Base-by-base conservation (phyloP, 164 flowering plant genomes). In the Taxillus chinensis region DNA sequence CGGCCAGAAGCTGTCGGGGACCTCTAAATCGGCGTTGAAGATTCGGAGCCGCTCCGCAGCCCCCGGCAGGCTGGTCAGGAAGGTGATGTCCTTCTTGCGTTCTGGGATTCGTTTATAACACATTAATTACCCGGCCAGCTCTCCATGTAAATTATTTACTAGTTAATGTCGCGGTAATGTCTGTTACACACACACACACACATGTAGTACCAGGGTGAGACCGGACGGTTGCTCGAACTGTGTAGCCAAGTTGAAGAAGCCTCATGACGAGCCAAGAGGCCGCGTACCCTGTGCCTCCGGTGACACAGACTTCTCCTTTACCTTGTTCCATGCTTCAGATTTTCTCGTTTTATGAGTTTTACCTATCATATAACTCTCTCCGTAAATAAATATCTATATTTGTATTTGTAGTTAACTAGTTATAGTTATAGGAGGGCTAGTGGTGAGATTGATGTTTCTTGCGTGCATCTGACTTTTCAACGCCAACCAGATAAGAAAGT, bases 201-300 rank as follows among this genome's bases (percentile, higher is more conserved):
- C 27, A 27, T 2, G 27, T 27, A 27, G 27, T 27, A 27, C 27
- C 27, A 27, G 76, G 71, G 60, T 77, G 60, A 8, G 74, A 57
- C 55, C 84, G 51, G 27, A 75, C 62, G 12, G 86, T 81, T 14
- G 85, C 62, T 4, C 60, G 51, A 45, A 79, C 82, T 45, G 60
- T 63, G 70, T 76, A 76, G 15, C 80, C 82, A 41, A 55, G 64
- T 13, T 79, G 62, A 45, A 76, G 80, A 17, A 79, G 82, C 61
- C 68, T 58, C 73, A 43, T 72, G 58, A 76, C 58, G 55, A 77
- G 68, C 82, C 79, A 75, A 11, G 82, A 78, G 0, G 69, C 77
- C 14, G 75, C n/a, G 45, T 59, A 78, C 2, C 82, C 79, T 3
- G 83, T 77, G 15, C 80, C 89, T 4, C 89, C 86, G 3, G 89